Conservation (phyloP, 305 asterid genomes). For the Petunia hybrid region DNA sequence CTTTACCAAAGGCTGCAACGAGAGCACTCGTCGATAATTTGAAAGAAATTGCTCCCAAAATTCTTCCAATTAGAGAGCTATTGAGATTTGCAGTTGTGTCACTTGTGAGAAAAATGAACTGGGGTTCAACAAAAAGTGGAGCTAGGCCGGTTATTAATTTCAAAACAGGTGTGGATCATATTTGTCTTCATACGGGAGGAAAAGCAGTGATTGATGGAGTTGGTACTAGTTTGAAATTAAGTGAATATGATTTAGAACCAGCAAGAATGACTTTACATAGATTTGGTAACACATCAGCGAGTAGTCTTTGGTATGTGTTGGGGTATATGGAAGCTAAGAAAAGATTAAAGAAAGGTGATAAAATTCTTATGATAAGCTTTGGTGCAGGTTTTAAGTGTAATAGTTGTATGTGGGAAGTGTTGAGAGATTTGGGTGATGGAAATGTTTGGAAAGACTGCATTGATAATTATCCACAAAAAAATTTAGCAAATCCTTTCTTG, state of each 20-base stretch:
- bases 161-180: conserved; percentile 75
- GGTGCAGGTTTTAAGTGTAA: conserved; percentile 94
- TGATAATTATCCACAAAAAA: conserved; percentile 55
- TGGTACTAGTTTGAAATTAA: conserved; percentile 53
- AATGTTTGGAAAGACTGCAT: conserved; percentile 70
- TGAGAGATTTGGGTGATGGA: conserved; percentile 58
- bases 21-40: conserved; percentile 73
- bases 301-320: conserved; percentile 82
- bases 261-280: conserved; percentile 89
- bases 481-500: conserved; percentile 66
- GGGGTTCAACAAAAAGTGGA: conserved; percentile 41
- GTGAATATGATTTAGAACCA: conserved; percentile 76
- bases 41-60: conserved; percentile 63
- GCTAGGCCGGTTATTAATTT: conserved; percentile 48
- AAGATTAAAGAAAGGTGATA: conserved; percentile 71
- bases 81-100: conserved; percentile 45
- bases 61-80: conserved; percentile 65
- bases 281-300: conserved; percentile 86
- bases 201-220: conserved; percentile 87
- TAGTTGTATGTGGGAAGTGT: conserved; percentile 79
- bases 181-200: conserved; percentile 87
- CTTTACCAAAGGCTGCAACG: conserved; percentile 79
- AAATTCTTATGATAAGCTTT: conserved; percentile 71
- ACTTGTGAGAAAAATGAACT: conserved; percentile 25
- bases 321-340: conserved; percentile 82